phyloP scores from a whole-genome alignment of 2,329 filamentous ascomycete species.

The Magnaporthales sp. region DNA sequence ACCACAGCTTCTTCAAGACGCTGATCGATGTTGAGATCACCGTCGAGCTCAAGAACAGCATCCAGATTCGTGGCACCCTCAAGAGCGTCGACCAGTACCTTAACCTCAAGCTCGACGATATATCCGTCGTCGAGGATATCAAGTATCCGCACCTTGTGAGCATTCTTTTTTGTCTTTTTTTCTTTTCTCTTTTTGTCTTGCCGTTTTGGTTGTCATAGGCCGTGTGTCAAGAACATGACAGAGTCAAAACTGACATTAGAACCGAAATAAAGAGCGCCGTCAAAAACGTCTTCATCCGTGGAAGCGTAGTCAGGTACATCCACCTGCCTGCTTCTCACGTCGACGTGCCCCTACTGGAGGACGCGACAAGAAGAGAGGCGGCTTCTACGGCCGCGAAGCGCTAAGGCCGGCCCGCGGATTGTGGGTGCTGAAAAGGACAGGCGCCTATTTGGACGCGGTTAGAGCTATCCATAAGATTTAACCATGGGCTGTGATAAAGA shows the following conservation, averaged over 20 bases:
- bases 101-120: conserved; percentile 98
- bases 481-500: neutral
- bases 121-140: conserved; percentile 83
- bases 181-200: neutral
- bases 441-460: neutral
- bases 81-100: conserved; percentile 98
- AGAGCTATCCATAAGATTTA: neutral
- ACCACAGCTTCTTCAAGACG: conserved; percentile 87
- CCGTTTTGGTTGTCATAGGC: too few species aligned
- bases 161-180: neutral
- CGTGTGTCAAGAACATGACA: too few species aligned
- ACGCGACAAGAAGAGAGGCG: conserved; percentile 74
- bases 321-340: conserved; percentile 76
- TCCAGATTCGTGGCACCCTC: conserved; percentile 87
- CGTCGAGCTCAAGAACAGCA: conserved; percentile 98
- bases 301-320: conserved; percentile 87
- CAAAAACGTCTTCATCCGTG: conserved; percentile 93
- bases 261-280: conserved; percentile 55
- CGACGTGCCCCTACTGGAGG: conserved; percentile 79
- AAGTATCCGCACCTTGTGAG: conserved; percentile 87
- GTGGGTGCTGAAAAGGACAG: neutral
- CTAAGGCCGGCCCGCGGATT: conserved; percentile 8
- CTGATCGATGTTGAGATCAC: conserved; percentile 96
- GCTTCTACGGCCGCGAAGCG: conserved; percentile 37
- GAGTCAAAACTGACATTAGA: neutral